Percentiles rank a stretch among this genome's conserved stretches.
Conservation (phyloP, 2,329 filamentous ascomycete genomes). For the Ceratocystis smalleyi region DNA sequence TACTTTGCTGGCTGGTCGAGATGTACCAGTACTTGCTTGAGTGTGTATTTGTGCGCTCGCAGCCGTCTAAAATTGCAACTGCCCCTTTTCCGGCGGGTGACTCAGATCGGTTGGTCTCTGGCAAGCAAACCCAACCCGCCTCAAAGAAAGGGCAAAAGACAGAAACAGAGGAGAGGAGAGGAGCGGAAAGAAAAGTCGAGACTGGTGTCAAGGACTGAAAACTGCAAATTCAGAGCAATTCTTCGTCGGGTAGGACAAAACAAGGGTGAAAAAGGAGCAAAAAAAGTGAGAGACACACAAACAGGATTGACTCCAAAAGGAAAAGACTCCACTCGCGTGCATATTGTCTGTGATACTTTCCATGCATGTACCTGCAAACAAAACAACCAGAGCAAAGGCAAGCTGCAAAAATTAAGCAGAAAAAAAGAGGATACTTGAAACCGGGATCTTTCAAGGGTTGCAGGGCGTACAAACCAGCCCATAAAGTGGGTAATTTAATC, state of each 20-base stretch:
- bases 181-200: too few relatives aligned
- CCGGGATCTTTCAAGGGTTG: background rate
- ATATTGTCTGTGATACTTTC: background rate
- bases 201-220: too few relatives aligned
- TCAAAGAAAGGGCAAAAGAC: background rate
- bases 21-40: background rate
- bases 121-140: background rate
- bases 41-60: background rate
- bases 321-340: background rate
- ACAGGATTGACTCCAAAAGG: too few relatives aligned
- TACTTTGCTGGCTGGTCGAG: background rate
- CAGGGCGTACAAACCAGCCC: background rate
- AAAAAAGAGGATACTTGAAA: background rate
- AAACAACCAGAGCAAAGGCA: background rate
- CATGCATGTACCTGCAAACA: background rate
- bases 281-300: background rate
- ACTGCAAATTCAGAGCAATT: background rate
- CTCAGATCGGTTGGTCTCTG: background rate
- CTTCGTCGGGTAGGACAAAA: conserved; percentile 3
- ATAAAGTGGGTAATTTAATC: background rate
- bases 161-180: background rate
- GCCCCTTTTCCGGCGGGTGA: background rate
- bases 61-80: background rate
- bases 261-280: background rate
- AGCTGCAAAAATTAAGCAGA: background rate